Conservation (phyloP, 345 rosid species). For the sweet orange (Citrus sinensis) region DVS_A1.0 CM039163.1:51032001-51032500, state of each 20-base stretch:
- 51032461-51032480: no score
- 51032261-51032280: no score
- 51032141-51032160: conserved; percentile 74
- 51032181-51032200: conserved; percentile 68
- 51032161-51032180: conserved; percentile 74
- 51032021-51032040: conserved; percentile 63
- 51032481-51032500: accelerated
- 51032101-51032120: conserved; percentile 55
- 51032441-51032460: no score
- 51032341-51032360: no score
- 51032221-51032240: conserved; percentile 61
- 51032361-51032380: no score
- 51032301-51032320: no score
- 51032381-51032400: no score
- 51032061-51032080: conserved; percentile 42
- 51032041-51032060: conserved; percentile 57
- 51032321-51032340: no score
- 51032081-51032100: conserved; percentile 53
- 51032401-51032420: no score
- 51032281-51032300: no score
- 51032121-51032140: conserved; percentile 60
- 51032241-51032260: conserved; percentile 2
- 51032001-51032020: conserved; percentile 4
- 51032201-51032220: conserved; percentile 48
- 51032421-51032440: no score